These are phyloP conservation scores for Colletotrichum tanaceti DNA, from an alignment of 2,329 filamentous ascomycete species.

Conservation along the genomic window DNA sequence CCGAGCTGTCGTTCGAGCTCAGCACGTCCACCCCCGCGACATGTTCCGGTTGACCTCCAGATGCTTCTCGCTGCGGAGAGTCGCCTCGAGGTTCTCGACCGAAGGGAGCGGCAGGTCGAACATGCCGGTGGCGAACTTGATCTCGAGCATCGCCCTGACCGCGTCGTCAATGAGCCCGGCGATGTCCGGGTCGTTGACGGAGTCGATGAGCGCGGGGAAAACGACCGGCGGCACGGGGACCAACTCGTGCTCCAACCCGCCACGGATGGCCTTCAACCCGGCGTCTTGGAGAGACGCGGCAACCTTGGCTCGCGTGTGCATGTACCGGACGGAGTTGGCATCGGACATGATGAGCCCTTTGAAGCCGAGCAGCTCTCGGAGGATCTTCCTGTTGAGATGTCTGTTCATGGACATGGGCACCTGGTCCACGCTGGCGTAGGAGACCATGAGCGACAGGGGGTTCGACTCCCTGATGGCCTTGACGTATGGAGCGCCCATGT, in stretches of 20 bases:
- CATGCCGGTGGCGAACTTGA: constrained; percentile 47
- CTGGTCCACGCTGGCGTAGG: constrained; percentile 48
- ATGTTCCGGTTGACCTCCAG: constrained; percentile 42
- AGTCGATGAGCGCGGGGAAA: constrained; percentile 44
- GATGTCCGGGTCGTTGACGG: constrained; percentile 42
- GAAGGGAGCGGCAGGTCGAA: constrained; percentile 46
- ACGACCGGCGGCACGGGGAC: constrained; percentile 43
- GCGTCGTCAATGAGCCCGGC: constrained; percentile 45
- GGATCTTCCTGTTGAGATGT: constrained; percentile 47
- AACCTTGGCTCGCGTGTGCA: constrained; percentile 46
- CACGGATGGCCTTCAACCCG: constrained; percentile 44
- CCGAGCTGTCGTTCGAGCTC: constrained; percentile 41
- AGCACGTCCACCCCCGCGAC: constrained; percentile 39
- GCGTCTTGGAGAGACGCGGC: constrained; percentile 46
- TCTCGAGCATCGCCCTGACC: constrained; percentile 44
- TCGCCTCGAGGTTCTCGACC: constrained; percentile 33
- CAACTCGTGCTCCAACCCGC: constrained; percentile 47
- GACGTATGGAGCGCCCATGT: constrained; percentile 47
- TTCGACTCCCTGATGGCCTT: constrained; percentile 46
- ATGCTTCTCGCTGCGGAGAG: constrained; percentile 38
- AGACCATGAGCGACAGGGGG: constrained; percentile 49
- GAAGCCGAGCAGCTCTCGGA: constrained; percentile 47
- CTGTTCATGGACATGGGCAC: constrained; percentile 49
- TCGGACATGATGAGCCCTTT: constrained; percentile 51
- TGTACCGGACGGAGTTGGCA: constrained; percentile 46